Evolutionary conservation across 2,329 filamentous ascomycete species (phyloP), one percentile per base, ranked within the genome.

Genomic region (Ophiocordyceps camponoti-rufipedis): DNA sequence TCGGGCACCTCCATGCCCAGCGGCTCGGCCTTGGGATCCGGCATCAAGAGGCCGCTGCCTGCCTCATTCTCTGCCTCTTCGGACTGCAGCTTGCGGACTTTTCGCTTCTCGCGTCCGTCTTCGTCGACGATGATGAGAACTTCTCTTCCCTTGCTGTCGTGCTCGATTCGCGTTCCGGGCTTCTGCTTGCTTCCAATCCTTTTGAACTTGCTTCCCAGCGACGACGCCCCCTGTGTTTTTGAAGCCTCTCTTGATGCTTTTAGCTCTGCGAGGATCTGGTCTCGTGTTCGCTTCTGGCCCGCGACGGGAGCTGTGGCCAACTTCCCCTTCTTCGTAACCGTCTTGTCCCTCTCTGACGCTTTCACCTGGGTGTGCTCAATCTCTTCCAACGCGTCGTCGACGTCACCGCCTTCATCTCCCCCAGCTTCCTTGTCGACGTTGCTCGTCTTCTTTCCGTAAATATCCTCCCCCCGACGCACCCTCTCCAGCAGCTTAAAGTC

Each of bases 401-500:
- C 62, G 52, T 63, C 59, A 5, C 62, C 57, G 13, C 62, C 55
- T 3, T 53, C 55, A 4, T 51, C 48, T 40, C 50, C 44, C 4
- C 55, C 49, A 29, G 55, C 43, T 11, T 16, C 16, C n/a, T 18
- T 60, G 59, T 51, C 50, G 2, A 55, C 58, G 1, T 58, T 55
- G 8, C 63, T 55, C 10, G 60, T 53, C 9, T 54, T 56, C 8
- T 64, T 61, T n/a, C 56, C 60, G 51, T 69, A 72, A 1, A 85
- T 71, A 60, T 88, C 66, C 58, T 87, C 83, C 39, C 82, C 84
- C 46, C 71, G 72, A 48, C 73, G 72, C 48, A 83, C 71, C 52
- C 79, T 71, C 59, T 83, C 75, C 28, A 88, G 66, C 12, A 96
- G 67, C 59, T 83, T 82, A 58, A 86, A 83, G 62, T 98, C 91